A percentile compares a stretch with the other conserved stretches of the same genome.
phyloP scores from a whole-genome alignment of 192 early-diverging fungal genomes.

The Coemansia sp. region DNA sequence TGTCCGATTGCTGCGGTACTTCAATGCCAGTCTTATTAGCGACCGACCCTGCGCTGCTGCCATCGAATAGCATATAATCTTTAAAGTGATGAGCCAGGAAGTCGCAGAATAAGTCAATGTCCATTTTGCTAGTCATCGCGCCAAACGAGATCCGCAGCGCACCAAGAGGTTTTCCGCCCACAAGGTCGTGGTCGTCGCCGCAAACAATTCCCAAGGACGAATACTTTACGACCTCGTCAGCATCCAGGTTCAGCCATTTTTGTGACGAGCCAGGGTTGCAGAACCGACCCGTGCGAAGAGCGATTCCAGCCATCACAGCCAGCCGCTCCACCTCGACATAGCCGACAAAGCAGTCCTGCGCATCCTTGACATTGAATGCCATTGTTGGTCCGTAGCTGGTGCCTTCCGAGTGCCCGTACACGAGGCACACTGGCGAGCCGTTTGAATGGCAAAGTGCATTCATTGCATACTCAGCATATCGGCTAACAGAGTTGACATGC shows the following conservation, averaged over 20 bases:
- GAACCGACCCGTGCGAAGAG: conserved; percentile 70
- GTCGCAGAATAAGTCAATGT: conserved; percentile 58
- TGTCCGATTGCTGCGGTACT: neutral
- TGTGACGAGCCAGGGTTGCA: conserved; percentile 83
- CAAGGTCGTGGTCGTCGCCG: conserved; percentile 71
- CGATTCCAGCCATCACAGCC: conserved; percentile 65
- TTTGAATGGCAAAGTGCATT: conserved; percentile 56
- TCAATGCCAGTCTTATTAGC: neutral
- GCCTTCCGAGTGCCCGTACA: conserved; percentile 24
- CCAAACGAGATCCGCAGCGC: conserved; percentile 79
- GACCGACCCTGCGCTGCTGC: neutral
- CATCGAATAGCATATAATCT: neutral
- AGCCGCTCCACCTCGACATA: conserved; percentile 66
- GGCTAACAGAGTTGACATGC: conserved; percentile 57
- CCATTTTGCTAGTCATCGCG: conserved; percentile 62
- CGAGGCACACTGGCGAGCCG: conserved; percentile 51
- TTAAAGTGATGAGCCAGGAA: conserved; percentile 66
- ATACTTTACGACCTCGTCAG: conserved; percentile 55
- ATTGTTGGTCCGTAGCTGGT: conserved; percentile 63
- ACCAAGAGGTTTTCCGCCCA: conserved; percentile 69
- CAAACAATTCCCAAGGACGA: conserved; percentile 67
- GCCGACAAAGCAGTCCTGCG: conserved; percentile 60
- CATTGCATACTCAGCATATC: conserved; percentile 49
- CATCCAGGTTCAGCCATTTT: conserved; percentile 61
- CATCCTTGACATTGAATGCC: conserved; percentile 67